Base-by-base conservation (phyloP, 768 basidiomycete genomes). In the Cubamyces sp. region DNA sequence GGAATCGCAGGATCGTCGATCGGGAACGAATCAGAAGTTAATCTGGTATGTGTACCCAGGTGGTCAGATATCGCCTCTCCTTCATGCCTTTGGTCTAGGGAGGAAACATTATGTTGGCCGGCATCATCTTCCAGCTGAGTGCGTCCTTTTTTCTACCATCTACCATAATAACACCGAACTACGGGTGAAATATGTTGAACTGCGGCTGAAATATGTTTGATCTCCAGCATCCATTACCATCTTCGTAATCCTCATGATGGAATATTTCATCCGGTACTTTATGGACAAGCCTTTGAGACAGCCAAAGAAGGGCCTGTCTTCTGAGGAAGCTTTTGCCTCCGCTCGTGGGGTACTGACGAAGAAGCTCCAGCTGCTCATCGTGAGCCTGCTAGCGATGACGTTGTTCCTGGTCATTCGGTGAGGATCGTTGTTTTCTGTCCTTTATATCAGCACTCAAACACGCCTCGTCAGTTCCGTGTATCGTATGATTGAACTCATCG, bases 81-180 rank as follows among this genome's bases (percentile, higher is more conserved):
- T 21, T 43, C n/a, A 62, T 30, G 16, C 25, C 11, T 12, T 25
- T 12, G 26, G 16, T n/a, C 0, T 45, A 69, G 69, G 71, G 69
- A 14, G 60, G 68, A 3, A 52, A 67, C 49, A 67, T 70, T 52
- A 70, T 70, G 64, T 55, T 70, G 8, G 83, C 74, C 0, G 88
- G 87, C 47, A 87, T 90, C 54, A 75, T 75, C 16, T 80, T 88
- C 67, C 64, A 71, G 42, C 57, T 75, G 66, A 58, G 69, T 19
- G 9, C 12, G 19, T 18, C 18, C 7, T 37, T 42, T 6, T 48
- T 28, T 12, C 12, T 3, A 12, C n/a, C 18, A 12, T 1, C n/a
- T n/a, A n/a, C n/a, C n/a, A n/a, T n/a, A n/a, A n/a, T n/a, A n/a
- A n/a, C n/a, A n/a, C n/a, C n/a, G n/a, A n/a, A n/a, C n/a, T n/a